Base-by-base conservation (phyloP, 2,329 filamentous ascomycete genomes). In the Aspergillus sp. region DNA sequence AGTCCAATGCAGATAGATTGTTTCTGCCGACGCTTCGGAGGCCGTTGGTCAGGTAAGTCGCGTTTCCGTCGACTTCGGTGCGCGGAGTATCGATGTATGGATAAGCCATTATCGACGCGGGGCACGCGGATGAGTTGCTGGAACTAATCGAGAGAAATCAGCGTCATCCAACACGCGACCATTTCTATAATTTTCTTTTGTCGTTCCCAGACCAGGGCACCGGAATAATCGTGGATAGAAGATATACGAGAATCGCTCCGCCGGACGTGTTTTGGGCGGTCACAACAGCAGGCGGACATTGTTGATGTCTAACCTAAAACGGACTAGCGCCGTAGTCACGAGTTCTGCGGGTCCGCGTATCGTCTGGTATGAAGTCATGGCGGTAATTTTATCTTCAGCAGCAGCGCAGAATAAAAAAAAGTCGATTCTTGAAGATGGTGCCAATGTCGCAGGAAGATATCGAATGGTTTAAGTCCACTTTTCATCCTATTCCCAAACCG, bases 51-150 rank as follows among this genome's bases (percentile, higher is more conserved):
- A 94, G 75, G 67, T 84, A 91, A 55, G 89, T 94, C 68, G 82
- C 82, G 77, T 96, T 88, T 62, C 85, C 88, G 56, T 83, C 69
- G 61, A 89, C 86, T 59, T 71, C 67, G 51, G 88, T 94, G 64
- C 85, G 84, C 60, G 91, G 91, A 58, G 90, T 94, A 70, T 93
- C 86, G 69, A 94, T 77, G 61, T 82, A 83, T 36, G 79, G 78
- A 54, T 79, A 77, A 49, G 77, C 79, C 83, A 87, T 87, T 57
- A 60, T 72, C 66, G 49, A 49, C 46, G 54, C 56, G 35, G 52
- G 49, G 36, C 29, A 49, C 52, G 41, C 49, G 55, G 41, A 30
- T 52, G 19, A 41, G 51, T 44, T 10, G 10, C 54, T 42, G 32
- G 12, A 38, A 38, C 9, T n/a, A 34, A 42, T 29, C 29, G n/a